A percentile compares a stretch with the other conserved stretches of the same genome.
phyloP scores from a whole-genome alignment of 2,329 filamentous ascomycete species.

The Mycosphaerelloides madeirae region DNA sequence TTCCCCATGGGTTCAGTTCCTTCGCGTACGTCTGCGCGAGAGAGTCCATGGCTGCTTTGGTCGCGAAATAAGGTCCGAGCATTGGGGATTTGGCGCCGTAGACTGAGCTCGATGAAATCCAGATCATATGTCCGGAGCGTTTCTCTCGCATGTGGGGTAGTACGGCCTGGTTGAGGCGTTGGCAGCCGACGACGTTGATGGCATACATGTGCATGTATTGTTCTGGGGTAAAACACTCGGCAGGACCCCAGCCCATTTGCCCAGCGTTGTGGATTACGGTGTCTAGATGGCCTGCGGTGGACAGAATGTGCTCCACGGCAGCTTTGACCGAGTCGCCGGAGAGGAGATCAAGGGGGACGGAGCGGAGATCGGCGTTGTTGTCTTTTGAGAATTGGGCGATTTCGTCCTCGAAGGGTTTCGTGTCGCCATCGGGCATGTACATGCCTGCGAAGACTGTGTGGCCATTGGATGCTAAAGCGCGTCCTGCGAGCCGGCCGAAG shows the following conservation, averaged over 20 bases:
- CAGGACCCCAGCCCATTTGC: slow-evolving; percentile 10
- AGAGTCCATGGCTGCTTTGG: slow-evolving; percentile 12
- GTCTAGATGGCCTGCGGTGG: slow-evolving; percentile 9
- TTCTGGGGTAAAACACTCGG: slow-evolving; percentile 7
- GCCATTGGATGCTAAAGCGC: slow-evolving; percentile 2
- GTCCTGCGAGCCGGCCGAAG: slow-evolving; percentile 8
- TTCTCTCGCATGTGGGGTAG: slow-evolving; percentile 12
- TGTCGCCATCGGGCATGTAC: slow-evolving; percentile 8
- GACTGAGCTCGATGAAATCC: slow-evolving; percentile 9
- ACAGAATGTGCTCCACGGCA: background rate
- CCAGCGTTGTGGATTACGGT: slow-evolving; percentile 17
- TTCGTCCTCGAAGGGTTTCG: slow-evolving; percentile 7
- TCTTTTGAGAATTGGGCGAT: slow-evolving; percentile 5
- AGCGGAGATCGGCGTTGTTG: slow-evolving; percentile 1
- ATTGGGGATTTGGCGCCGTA: slow-evolving; percentile 10
- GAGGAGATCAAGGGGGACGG: slow-evolving; percentile 5
- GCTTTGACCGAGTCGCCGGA: slow-evolving; percentile 1
- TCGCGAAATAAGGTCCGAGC: slow-evolving; percentile 8
- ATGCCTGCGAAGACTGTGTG: slow-evolving; percentile 7
- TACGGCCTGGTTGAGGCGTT: slow-evolving; percentile 10
- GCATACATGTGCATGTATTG: slow-evolving; percentile 10
- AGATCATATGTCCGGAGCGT: slow-evolving; percentile 8
- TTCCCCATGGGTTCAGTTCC: slow-evolving; percentile 11
- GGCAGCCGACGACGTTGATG: slow-evolving; percentile 12
- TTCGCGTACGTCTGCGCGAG: slow-evolving; percentile 6